These are phyloP conservation scores for Scorias spongiosa DNA, from an alignment of 2,329 filamentous ascomycete genomes.

Conservation along the genomic window DNA sequence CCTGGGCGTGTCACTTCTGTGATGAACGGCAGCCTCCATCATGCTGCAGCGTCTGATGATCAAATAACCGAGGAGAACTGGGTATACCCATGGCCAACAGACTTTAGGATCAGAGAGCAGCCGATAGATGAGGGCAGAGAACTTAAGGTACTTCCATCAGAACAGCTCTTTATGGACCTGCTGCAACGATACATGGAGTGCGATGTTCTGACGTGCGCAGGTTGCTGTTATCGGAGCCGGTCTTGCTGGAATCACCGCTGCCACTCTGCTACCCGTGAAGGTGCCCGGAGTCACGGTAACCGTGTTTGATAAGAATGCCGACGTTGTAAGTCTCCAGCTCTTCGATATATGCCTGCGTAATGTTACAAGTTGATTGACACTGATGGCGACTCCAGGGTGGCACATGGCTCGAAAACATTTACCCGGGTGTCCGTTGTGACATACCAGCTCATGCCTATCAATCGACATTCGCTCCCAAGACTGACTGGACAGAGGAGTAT, in stretches of 20 bases:
- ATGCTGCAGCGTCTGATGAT: too few species aligned
- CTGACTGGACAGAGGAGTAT: constrained; percentile 54
- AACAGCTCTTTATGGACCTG: background rate
- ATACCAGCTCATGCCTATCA: constrained; percentile 58
- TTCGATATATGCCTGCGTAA: background rate
- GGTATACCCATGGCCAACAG: constrained; percentile 14
- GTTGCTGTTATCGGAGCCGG: constrained; percentile 52
- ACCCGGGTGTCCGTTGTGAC: constrained; percentile 53
- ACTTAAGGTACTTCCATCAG: constrained; percentile 8
- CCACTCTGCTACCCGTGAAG: constrained; percentile 51
- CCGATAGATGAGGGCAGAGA: constrained; percentile 13
- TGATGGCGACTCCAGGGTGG: constrained; percentile 22
- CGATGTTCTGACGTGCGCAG: constrained; percentile 10
- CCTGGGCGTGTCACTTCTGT: too few species aligned
- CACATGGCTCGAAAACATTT: constrained; percentile 36
- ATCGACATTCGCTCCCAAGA: constrained; percentile 51
- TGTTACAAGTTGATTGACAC: background rate
- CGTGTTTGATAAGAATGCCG: constrained; percentile 53
- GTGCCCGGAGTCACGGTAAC: constrained; percentile 51
- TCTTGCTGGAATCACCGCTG: constrained; percentile 47
- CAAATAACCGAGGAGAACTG: constrained; percentile 5
- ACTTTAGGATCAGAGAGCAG: constrained; percentile 15
- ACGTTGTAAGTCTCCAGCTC: constrained; percentile 39
- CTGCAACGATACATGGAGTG: background rate
- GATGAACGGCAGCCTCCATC: too few species aligned